phyloP scores from a whole-genome alignment of 2,329 filamentous ascomycete species.

The Laburnicola sp. region DNA sequence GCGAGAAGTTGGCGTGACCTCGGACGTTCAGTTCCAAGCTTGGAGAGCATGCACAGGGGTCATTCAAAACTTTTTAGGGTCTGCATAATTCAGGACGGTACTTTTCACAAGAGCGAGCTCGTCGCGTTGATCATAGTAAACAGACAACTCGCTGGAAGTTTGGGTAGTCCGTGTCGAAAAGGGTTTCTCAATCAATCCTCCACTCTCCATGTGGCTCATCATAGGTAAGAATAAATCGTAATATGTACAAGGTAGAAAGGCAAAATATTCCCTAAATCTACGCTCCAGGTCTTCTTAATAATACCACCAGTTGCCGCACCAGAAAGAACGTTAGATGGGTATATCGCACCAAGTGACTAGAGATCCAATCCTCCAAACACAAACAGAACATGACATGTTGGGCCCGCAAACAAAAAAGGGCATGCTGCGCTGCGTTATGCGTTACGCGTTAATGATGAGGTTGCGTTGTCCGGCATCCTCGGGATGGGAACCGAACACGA shows the following conservation, averaged over 20 bases:
- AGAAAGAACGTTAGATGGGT: slow-evolving; percentile 13
- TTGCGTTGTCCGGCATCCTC: slow-evolving; percentile 75
- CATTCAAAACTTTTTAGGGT: no score
- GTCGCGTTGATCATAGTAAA: no score
- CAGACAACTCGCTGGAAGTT: no score
- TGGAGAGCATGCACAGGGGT: no score
- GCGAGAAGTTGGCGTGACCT: neutral
- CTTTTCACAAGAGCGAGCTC: no score
- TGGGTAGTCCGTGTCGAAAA: no score
- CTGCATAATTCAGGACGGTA: no score
- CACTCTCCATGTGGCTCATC: no score
- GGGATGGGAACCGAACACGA: slow-evolving; percentile 81
- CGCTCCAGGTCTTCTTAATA: neutral
- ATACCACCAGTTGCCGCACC: neutral
- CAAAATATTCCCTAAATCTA: neutral
- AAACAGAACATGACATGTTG: neutral
- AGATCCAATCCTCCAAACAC: neutral
- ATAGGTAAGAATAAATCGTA: neutral
- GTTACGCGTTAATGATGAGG: slow-evolving; percentile 57
- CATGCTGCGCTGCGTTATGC: slow-evolving; percentile 6
- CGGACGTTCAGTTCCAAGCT: no score
- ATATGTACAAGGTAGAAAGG: slow-evolving; percentile 3
- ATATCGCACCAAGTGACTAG: slow-evolving; percentile 14
- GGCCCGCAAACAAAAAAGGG: neutral
- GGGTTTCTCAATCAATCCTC: no score